Conservation (phyloP, 257 asterid genomes). For the Penstemon newberryi region DNA sequence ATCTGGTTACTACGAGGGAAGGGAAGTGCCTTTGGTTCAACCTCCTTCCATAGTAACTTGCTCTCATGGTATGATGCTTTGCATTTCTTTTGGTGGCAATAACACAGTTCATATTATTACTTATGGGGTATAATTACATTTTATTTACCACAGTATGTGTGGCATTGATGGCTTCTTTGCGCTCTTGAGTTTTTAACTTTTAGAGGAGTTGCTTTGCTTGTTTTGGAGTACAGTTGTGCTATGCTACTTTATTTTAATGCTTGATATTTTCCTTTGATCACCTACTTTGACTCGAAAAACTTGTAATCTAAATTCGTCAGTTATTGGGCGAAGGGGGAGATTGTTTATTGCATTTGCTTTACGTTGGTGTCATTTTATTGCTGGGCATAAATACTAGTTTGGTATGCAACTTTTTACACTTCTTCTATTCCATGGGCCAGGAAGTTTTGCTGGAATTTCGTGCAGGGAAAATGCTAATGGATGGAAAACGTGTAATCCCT, state of each 20-base stretch:
- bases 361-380: neutral
- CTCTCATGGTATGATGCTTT: neutral
- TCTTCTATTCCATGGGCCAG: constrained; percentile 41
- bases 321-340: neutral
- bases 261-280: neutral
- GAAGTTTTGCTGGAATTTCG: constrained; percentile 77
- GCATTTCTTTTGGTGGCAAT: neutral
- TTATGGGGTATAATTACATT: neutral
- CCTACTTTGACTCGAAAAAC: neutral
- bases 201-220: neutral
- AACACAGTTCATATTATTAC: neutral
- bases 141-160: neutral
- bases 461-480: constrained; percentile 94
- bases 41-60: neutral
- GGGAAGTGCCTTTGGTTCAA: neutral
- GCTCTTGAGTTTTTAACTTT: neutral
- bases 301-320: neutral
- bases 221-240: neutral
- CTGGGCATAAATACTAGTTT: neutral
- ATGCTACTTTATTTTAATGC: neutral
- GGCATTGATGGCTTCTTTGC: neutral
- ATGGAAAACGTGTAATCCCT: constrained; percentile 75
- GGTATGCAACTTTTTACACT: neutral
- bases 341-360: neutral
- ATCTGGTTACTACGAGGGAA: neutral